Evolutionary conservation across 164 flowering plant species (phyloP), one percentile per base, ranked within the genome.

Genomic region (Magnolia sinica): DNA sequence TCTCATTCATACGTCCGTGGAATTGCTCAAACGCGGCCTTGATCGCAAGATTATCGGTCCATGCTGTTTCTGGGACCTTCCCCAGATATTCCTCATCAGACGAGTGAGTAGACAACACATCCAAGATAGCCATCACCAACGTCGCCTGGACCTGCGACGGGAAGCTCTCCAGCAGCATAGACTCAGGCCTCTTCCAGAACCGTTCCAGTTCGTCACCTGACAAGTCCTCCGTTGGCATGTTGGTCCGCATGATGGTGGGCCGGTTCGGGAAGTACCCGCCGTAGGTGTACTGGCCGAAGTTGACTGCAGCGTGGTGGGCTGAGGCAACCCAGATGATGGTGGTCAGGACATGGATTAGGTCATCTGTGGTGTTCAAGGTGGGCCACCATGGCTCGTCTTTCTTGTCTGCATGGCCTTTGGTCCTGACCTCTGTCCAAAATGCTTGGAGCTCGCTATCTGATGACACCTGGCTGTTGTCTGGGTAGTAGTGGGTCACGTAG

Each of bases 351-450:
- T 74, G 83, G 51, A 88, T 83, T 0, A 92, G 86, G 79, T 88
- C 89, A 1, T 79, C 50, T 0, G 76, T 83, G n/a, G 89, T 86
- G 31, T 88, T 80, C 51, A 91, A 83, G 16, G n/a, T 72, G 0
- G 94, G 97, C 98, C 98, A 94, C 92, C 98, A 89, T 14, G 91
- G 83, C 76, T 88, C 91, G 64, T 92, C 91, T 74, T 91, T 88
- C 81, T 90, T 91, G 84, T 94, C 97, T 0, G 2, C 88, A 52
- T 94, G 98, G 58, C 98, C 98, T 61, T 78, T 77, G 14, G 83
- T 87, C 63, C 89, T 76, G 13, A 92, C 83, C 61, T 94, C 98
- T 0, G 84, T 79, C 97, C 95, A 94, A 94, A 94, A 92, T 61
- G 86, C 80, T 82, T 91, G 97, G 50, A 94, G 92, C 85, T 94